Evolutionary conservation across 805 yeast genomes (phyloP).

Genomic region (Metschnikowia vanudenii): DNA sequence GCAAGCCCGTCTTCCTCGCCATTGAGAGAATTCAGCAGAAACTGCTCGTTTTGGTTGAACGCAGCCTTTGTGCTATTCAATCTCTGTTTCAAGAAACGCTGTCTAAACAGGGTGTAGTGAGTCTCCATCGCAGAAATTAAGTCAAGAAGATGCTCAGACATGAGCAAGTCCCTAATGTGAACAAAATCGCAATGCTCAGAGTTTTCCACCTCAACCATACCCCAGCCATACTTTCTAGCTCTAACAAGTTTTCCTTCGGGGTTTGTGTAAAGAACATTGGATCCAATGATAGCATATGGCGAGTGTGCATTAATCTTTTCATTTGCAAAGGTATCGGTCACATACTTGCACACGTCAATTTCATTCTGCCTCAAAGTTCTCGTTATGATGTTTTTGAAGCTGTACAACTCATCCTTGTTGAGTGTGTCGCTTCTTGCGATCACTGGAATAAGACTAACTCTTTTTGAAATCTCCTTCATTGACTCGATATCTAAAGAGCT

Average conservation of each 20-base stretch:
- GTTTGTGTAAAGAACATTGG: conserved; percentile 42
- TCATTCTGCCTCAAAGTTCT: conserved; percentile 50
- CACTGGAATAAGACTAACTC: conserved; percentile 81
- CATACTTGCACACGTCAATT: conserved; percentile 43
- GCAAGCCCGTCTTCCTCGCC: conserved; percentile 21
- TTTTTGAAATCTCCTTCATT: conserved; percentile 64
- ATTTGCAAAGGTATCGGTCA: conserved; percentile 28
- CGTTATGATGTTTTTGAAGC: conserved; percentile 54
- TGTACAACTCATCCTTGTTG: conserved; percentile 51
- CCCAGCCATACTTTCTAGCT: conserved; percentile 73
- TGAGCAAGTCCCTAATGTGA: conserved; percentile 59
- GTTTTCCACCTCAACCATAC: conserved; percentile 80
- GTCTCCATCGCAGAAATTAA: conserved; percentile 71
- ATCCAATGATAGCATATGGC: conserved; percentile 75
- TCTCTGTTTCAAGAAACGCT: conserved; percentile 53
- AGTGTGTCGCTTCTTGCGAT: conserved; percentile 79
- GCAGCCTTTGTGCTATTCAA: conserved; percentile 16
- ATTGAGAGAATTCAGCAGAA: conserved; percentile 3
- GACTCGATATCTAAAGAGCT: conserved; percentile 68
- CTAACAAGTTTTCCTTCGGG: conserved; percentile 47
- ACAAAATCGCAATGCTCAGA: conserved; percentile 73
- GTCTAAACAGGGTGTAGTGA: conserved; percentile 72
- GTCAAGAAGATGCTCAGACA: conserved; percentile 74
- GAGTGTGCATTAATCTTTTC: conserved; percentile 39
- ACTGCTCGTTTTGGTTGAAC: conserved; percentile 5